Evolutionary conservation across 2,329 filamentous ascomycete species (phyloP), one percentile per base, ranked within the genome.

Genomic region (Penicillium occitanis): DNA sequence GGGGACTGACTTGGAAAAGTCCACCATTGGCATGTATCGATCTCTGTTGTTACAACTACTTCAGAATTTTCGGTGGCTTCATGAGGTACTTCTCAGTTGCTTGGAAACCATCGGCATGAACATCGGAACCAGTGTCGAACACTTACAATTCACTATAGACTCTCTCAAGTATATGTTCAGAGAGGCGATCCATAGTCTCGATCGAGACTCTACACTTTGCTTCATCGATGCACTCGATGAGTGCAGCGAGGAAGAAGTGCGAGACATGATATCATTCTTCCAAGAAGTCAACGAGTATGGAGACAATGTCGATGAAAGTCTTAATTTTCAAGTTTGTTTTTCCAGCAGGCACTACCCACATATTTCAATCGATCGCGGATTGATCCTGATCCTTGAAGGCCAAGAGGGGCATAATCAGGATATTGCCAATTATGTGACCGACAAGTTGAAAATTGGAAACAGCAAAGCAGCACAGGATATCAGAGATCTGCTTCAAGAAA

Each of bases 211-310:
- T n/a, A n/a, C n/a, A n/a, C n/a, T n/a, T n/a, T n/a, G n/a, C n/a
- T n/a, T 82, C 61, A 73, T 83, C 46, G 82, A 83, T 70, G 81
- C 82, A 4, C 75, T 84, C 5, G 80, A 83, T 66, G 81, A 83
- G 69, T 82, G 80, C 68, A 69, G 78, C 4, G 77, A 80, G 65
- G 64, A 73, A 13, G 66, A 81, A 44, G 70, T 79, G 5, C 70
- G 71, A 40, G 74, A 79, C 2, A 78, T 82, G 75, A 66, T 81
- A 1, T 62, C 68, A 0, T 78, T 71, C 58, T 76, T 82, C 57
- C 73, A 80, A 64, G 58, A 73, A 0, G 64, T 82, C 2, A 8
- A n/a, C 25, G 48, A 51, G 7, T 8, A n/a, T 10, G 70, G 69
- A 6, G 46, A 74, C 42, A 3, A 61, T 48, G 67, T 70, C 8